These are phyloP conservation scores for Abrus pulchellus DNA, from an alignment of 306 rosid genomes.

Conservation along the genomic window DNA sequence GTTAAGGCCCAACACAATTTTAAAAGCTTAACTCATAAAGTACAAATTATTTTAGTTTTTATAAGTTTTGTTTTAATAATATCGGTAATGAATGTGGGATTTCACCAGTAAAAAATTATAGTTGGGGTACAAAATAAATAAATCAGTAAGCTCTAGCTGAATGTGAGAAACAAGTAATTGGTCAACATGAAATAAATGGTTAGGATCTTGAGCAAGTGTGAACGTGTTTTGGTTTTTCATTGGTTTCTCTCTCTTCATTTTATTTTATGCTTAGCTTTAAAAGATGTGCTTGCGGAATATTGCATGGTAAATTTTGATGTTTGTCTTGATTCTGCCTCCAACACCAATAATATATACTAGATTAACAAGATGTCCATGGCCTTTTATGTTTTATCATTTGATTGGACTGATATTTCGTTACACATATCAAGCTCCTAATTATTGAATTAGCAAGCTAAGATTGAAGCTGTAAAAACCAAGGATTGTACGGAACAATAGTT, in stretches of 20 bases:
- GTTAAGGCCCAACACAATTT: no score
- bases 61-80: no score
- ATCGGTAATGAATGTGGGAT: no score
- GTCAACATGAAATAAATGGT: background rate
- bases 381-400: constrained; percentile 50
- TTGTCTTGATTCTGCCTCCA: constrained; percentile 48
- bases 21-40: no score
- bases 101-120: background rate
- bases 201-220: constrained; percentile 16
- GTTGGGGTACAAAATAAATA: background rate
- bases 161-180: constrained; percentile 22
- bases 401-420: constrained; percentile 52
- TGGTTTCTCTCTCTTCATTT: background rate
- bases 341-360: constrained; percentile 28
- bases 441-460: constrained; percentile 43
- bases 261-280: constrained; percentile 33
- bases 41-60: no score
- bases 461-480: constrained; percentile 29
- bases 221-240: background rate
- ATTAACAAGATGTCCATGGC: constrained; percentile 41
- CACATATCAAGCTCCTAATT: constrained; percentile 49
- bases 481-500: constrained; percentile 30
- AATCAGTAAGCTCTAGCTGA: background rate
- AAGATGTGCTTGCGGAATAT: constrained; percentile 33
- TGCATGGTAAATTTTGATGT: constrained; percentile 27